Conservation (phyloP, 73 alveolate genomes). For the Tetrahymena elliotti region DNA sequence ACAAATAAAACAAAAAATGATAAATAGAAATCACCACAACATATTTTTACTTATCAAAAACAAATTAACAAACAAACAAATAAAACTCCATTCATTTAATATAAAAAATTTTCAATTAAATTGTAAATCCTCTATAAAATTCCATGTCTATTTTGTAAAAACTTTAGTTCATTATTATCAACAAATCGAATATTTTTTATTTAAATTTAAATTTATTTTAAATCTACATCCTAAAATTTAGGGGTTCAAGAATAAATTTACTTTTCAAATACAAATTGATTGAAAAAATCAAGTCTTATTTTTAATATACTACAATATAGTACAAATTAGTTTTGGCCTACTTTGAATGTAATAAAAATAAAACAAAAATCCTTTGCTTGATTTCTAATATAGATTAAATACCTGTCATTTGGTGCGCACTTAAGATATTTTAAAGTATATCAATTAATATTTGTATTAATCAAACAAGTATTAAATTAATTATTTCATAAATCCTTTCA, state of each 20-base stretch:
- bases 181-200: neutral
- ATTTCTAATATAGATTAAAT: neutral
- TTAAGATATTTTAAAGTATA: neutral
- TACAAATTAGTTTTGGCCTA: neutral
- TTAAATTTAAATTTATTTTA: too few relatives aligned
- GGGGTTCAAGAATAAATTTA: neutral
- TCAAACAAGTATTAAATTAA: neutral
- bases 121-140: neutral
- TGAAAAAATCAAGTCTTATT: neutral
- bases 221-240: neutral
- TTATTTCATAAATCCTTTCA: neutral
- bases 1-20: too few relatives aligned
- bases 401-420: neutral
- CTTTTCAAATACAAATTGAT: neutral
- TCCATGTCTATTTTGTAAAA: neutral
- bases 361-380: neutral
- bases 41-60: neutral
- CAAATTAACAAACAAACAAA: too few relatives aligned
- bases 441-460: neutral
- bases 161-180: neutral
- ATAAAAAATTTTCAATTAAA: too few relatives aligned
- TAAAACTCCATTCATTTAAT: neutral
- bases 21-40: neutral
- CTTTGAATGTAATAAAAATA: neutral
- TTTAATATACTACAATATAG: too few relatives aligned